Evolutionary conservation across 306 rosid genomes (phyloP).

Genomic region (Cucumis cinereus): DNA sequence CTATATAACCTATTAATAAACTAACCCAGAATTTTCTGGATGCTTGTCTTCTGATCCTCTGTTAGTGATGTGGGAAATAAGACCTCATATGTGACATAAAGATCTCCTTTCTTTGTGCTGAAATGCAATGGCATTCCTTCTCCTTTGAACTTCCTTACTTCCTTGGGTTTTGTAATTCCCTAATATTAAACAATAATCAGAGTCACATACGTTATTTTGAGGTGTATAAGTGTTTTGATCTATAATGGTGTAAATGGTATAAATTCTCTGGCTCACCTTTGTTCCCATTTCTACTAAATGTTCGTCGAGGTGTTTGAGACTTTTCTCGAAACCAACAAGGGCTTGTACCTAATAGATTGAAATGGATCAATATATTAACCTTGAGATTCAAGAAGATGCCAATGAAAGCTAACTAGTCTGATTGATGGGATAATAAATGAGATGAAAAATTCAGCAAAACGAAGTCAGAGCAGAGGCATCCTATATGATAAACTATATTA

Average conservation of each 20-base stretch:
- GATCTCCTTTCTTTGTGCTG: constrained; percentile 83
- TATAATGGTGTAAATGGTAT: neutral
- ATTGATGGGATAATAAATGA: neutral
- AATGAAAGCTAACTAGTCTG: neutral
- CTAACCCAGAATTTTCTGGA: constrained; percentile 60
- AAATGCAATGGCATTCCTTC: constrained; percentile 94
- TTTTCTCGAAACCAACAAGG: constrained; percentile 87
- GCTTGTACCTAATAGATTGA: constrained; percentile 73
- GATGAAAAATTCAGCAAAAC: neutral
- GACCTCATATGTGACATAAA: constrained; percentile 72
- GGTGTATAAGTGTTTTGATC: neutral
- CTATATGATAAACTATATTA: neutral
- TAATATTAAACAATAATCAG: constrained; percentile 17
- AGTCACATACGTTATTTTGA: neutral
- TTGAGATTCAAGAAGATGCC: neutral
- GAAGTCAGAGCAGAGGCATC: neutral
- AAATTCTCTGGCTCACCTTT: constrained; percentile 40
- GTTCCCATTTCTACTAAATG: constrained; percentile 77
- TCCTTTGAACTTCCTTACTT: constrained; percentile 83
- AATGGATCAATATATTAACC: constrained; percentile 13
- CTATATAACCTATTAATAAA: constrained; percentile 6
- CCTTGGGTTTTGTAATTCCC: constrained; percentile 88
- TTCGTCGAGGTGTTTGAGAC: constrained; percentile 75
- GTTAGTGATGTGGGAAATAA: constrained; percentile 68
- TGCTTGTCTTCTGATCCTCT: constrained; percentile 70